phyloP scores from a whole-genome alignment of 768 basidiomycete species.

The Rhodotorula toruloides region DNA sequence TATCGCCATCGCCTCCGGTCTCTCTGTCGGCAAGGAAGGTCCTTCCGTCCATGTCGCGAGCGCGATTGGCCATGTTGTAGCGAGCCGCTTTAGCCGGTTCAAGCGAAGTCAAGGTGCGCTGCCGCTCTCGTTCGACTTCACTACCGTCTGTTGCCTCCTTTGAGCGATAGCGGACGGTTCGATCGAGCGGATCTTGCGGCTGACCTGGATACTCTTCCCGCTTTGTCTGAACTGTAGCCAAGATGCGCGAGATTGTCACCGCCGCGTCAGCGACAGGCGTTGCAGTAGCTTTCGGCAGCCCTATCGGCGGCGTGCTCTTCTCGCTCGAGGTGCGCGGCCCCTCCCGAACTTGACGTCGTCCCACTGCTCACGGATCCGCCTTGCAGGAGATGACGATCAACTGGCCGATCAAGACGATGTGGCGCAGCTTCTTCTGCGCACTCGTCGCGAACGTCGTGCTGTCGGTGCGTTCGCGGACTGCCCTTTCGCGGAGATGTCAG shows the following conservation, averaged over 20 bases:
- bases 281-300: constrained; percentile 95
- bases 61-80: constrained; percentile 85
- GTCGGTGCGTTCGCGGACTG: constrained; percentile 58
- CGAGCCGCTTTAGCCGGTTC: constrained; percentile 72
- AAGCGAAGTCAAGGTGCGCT: constrained; percentile 75
- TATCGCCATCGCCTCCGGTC: constrained; percentile 88
- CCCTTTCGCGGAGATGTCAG: background rate
- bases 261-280: constrained; percentile 97
- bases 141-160: constrained; percentile 1
- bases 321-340: constrained; percentile 75
- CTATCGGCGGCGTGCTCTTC: constrained; percentile 94
- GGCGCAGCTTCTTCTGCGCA: constrained; percentile 95
- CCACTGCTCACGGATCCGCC: too few relatives aligned
- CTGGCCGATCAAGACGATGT: constrained; percentile 97
- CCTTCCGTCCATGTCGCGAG: constrained; percentile 97
- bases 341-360: background rate
- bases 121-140: constrained; percentile 28
- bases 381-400: constrained; percentile 93
- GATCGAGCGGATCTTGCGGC: too few relatives aligned
- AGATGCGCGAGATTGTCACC: constrained; percentile 77
- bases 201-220: too few relatives aligned
- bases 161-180: too few relatives aligned
- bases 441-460: constrained; percentile 93
- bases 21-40: constrained; percentile 97
- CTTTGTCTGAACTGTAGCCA: constrained; percentile 45